These are phyloP conservation scores for Isabelozyma pseudorhagii DNA, from an alignment of 805 yeast species.

Conservation along the genomic window DNA sequence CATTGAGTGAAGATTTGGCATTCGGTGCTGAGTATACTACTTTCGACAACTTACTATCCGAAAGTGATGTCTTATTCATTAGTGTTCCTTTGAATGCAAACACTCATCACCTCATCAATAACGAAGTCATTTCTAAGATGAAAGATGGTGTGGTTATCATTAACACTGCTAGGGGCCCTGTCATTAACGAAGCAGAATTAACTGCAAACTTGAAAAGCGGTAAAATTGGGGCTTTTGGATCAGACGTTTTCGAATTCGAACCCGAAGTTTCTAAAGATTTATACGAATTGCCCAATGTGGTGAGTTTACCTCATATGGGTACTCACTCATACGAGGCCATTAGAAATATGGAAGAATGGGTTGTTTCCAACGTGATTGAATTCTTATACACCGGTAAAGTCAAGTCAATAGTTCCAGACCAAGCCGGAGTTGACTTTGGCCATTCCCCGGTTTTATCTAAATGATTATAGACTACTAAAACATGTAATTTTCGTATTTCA, in stretches of 20 bases:
- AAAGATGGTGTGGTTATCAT: constrained; percentile 75
- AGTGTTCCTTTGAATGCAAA: constrained; percentile 72
- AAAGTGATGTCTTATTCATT: constrained; percentile 69
- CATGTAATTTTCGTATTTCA: background rate
- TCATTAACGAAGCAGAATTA: constrained; percentile 64
- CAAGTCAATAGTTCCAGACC: constrained; percentile 78
- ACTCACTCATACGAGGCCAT: constrained; percentile 76
- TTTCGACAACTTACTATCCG: constrained; percentile 61
- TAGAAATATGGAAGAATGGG: constrained; percentile 75
- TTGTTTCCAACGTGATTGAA: constrained; percentile 62
- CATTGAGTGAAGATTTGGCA: constrained; percentile 60
- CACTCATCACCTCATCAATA: constrained; percentile 69
- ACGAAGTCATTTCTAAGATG: constrained; percentile 59
- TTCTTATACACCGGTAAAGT: constrained; percentile 67
- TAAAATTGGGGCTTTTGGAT: constrained; percentile 63
- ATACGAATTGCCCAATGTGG: constrained; percentile 60
- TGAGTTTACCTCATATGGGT: constrained; percentile 87
- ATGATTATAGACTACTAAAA: background rate
- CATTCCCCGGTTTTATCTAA: constrained; percentile 8
- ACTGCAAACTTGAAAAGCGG: constrained; percentile 57
- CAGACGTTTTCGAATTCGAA: constrained; percentile 76
- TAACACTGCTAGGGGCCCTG: constrained; percentile 88
- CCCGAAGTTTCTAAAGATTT: constrained; percentile 69
- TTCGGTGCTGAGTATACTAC: constrained; percentile 67
- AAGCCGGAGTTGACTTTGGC: constrained; percentile 30